Evolutionary conservation across 163 green algal species (phyloP).

Genomic region (Scenedesmus sp.): DNA sequence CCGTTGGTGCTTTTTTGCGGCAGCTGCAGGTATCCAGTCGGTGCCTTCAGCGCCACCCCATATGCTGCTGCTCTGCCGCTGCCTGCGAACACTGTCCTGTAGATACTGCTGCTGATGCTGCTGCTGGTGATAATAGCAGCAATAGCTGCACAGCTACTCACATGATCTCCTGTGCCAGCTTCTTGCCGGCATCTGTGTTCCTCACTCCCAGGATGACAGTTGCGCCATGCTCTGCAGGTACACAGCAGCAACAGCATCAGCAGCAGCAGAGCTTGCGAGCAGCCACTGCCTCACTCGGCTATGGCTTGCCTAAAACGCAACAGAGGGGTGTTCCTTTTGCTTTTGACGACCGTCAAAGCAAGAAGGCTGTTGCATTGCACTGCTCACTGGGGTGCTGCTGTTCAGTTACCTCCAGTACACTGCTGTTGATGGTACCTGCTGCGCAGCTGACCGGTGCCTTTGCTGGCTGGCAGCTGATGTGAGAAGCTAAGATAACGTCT

Average conservation of each 20-base stretch:
- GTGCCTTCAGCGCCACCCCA: background rate
- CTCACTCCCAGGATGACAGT: slow-evolving; percentile 80
- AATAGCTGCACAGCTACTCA: slow-evolving; percentile 30
- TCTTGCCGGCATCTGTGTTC: slow-evolving; percentile 68
- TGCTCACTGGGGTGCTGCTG: background rate
- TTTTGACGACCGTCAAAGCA: background rate
- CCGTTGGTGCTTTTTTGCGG: too few species aligned
- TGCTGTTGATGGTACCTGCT: background rate
- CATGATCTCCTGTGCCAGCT: slow-evolving; percentile 71
- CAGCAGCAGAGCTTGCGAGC: background rate
- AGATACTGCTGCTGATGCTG: background rate
- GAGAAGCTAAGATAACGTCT: background rate
- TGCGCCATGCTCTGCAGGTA: slow-evolving; percentile 66
- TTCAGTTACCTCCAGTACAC: background rate
- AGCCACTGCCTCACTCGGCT: background rate
- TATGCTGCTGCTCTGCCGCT: background rate
- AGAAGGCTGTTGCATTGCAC: background rate
- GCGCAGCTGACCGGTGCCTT: background rate
- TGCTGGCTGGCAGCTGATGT: background rate
- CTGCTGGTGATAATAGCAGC: background rate
- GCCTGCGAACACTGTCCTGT: background rate
- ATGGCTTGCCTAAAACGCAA: background rate
- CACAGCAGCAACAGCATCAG: background rate
- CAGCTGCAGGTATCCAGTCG: background rate
- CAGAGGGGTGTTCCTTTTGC: too few species aligned